Conservation (phyloP, 148 eudicot genomes). For the Rhododendron williamsianum region DNA sequence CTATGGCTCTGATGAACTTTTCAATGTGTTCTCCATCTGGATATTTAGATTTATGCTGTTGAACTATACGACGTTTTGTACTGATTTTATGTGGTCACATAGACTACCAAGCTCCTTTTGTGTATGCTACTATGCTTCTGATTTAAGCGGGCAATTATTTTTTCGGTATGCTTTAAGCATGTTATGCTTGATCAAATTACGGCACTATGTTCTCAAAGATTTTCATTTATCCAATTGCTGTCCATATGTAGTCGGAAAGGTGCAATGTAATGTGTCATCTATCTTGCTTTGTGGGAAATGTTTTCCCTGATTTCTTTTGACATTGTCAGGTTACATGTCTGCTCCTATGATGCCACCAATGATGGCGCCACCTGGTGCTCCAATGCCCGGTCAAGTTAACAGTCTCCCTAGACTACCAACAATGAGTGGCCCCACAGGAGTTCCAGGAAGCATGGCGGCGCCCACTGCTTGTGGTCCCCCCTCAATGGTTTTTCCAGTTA, state of each 20-base stretch:
- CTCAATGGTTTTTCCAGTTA: slow-evolving; percentile 14
- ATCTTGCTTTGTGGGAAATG: background rate
- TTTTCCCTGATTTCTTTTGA: background rate
- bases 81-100: background rate
- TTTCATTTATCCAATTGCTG: background rate
- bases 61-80: background rate
- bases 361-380: slow-evolving; percentile 48
- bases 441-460: slow-evolving; percentile 19
- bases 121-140: background rate
- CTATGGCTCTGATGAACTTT: background rate
- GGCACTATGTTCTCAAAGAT: background rate
- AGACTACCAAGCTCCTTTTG: background rate
- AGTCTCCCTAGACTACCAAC: slow-evolving; percentile 44
- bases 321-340: slow-evolving; percentile 33
- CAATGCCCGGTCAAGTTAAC: slow-evolving; percentile 35
- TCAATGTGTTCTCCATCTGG: background rate
- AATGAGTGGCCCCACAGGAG: slow-evolving; percentile 26
- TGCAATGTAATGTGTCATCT: background rate
- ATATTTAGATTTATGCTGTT: background rate
- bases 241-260: background rate
- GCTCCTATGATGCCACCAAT: slow-evolving; percentile 41
- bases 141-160: background rate
- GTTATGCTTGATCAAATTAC: background rate
- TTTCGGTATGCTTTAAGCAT: background rate
- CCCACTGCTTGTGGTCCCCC: slow-evolving; percentile 13